phyloP scores from a whole-genome alignment of 2,329 filamentous ascomycete species.

The Exophiala xenobiotica region DNA sequence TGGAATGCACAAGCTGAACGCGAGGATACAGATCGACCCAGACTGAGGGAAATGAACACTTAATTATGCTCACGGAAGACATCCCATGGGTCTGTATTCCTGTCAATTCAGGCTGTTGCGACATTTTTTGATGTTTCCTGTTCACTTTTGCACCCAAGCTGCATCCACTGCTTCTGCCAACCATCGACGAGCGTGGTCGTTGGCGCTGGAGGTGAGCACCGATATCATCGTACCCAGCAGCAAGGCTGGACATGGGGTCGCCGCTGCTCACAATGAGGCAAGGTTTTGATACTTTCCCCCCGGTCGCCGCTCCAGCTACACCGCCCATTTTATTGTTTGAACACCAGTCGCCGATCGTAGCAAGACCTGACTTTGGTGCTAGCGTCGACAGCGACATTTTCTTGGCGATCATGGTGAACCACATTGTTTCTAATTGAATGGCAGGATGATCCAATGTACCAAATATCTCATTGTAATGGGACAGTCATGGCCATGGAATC shows the following conservation, averaged over 20 bases:
- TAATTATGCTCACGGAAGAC: constrained; percentile 1
- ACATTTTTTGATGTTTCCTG: background rate
- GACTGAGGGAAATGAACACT: background rate
- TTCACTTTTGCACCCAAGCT: background rate
- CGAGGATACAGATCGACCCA: constrained; percentile 5
- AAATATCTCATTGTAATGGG: background rate
- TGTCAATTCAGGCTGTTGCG: background rate
- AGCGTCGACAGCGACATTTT: background rate
- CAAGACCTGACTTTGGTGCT: background rate
- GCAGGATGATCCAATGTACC: background rate
- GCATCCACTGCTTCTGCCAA: too few species aligned
- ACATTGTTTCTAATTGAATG: background rate
- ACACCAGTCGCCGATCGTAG: background rate
- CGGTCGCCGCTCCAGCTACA: background rate
- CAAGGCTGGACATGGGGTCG: background rate
- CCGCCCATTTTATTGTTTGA: background rate
- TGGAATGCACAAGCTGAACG: constrained; percentile 8
- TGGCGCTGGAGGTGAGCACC: too few species aligned
- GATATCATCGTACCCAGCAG: too few species aligned
- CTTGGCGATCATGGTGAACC: background rate
- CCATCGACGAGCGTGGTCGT: too few species aligned
- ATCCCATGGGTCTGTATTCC: background rate
- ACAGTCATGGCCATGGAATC: background rate
- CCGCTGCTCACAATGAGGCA: background rate
- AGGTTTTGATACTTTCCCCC: background rate